Percentiles rank a stretch among this genome's conserved stretches.
Conservation (phyloP, 345 rosid genomes). For the Clarkia xantiana region DNA sequence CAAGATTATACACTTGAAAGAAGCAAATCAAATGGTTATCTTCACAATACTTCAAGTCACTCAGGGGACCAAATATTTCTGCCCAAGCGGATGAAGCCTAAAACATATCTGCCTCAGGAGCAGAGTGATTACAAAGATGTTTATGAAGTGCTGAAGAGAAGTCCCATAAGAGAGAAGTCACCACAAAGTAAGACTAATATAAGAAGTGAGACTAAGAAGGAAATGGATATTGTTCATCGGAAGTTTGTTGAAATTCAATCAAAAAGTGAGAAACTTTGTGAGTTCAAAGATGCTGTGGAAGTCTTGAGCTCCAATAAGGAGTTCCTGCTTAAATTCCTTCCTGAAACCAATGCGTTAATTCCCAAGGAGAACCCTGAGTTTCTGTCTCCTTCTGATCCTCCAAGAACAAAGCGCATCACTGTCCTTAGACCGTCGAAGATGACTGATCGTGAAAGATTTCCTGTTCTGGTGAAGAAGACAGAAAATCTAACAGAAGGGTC, state of each 20-base stretch:
- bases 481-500: constrained; percentile 35
- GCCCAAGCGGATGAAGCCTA: constrained; percentile 29
- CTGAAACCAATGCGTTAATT: too few relatives aligned
- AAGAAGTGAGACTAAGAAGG: constrained; percentile 23
- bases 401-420: constrained; percentile 8
- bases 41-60: constrained; percentile 33
- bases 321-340: constrained; percentile 23
- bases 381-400: constrained; percentile 18
- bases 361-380: constrained; percentile 20
- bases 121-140: constrained; percentile 46
- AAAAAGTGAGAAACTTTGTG: constrained; percentile 9
- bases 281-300: constrained; percentile 13
- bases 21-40: constrained; percentile 39
- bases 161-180: constrained; percentile 11
- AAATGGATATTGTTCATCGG: constrained; percentile 58
- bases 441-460: constrained; percentile 41
- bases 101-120: constrained; percentile 25
- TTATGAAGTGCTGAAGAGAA: constrained; percentile 40
- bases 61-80: constrained; percentile 21
- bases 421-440: constrained; percentile 69
- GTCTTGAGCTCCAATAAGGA: constrained; percentile 21
- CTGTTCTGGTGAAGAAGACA: constrained; percentile 22
- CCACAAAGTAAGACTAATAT: constrained; percentile 25
- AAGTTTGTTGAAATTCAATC: constrained; percentile 20
- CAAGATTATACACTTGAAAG: constrained; percentile 28